Percentiles rank a stretch among this genome's conserved stretches.
Evolutionary conservation across 495 filamentous ascomycete species (phyloP).

Genomic region (Neurospora sp.): DNA sequence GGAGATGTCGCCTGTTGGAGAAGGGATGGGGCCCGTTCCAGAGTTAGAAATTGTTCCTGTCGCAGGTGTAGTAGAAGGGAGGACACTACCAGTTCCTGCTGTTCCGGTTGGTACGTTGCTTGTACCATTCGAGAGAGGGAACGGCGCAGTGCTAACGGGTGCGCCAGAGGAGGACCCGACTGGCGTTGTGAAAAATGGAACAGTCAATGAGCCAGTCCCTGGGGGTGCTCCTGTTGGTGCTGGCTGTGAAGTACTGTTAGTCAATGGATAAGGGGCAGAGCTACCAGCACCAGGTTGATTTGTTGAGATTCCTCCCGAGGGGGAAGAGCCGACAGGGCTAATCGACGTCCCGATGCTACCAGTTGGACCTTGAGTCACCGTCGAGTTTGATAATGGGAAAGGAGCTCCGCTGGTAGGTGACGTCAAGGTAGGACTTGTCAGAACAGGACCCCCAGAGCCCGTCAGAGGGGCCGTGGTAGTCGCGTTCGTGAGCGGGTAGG

Average conservation of each 20-base stretch:
- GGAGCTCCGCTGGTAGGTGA: constrained; percentile 5
- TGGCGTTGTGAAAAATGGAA: background rate
- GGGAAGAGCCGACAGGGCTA: background rate
- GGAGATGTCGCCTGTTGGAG: background rate
- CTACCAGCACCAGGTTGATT: background rate
- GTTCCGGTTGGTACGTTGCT: background rate
- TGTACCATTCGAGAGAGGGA: background rate
- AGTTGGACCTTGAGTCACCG: background rate
- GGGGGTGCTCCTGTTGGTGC: background rate
- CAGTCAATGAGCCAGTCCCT: background rate
- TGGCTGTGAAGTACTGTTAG: constrained; percentile 2
- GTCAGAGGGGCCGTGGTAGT: constrained; percentile 1
- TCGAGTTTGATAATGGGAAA: constrained; percentile 19
- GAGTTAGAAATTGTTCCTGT: constrained; percentile 2
- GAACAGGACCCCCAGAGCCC: constrained; percentile 2
- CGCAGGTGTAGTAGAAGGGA: background rate
- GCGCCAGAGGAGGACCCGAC: background rate
- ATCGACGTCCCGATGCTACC: background rate
- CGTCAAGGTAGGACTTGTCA: background rate
- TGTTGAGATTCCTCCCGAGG: background rate
- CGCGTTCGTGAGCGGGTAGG: constrained; percentile 7
- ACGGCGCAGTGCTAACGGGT: background rate
- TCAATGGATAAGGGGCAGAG: constrained; percentile 6
- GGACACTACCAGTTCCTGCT: background rate
- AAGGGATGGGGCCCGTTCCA: background rate